Percentiles rank a stretch among this genome's conserved stretches.
Evolutionary conservation across 495 filamentous ascomycete species (phyloP).

Genomic region (Penicillium goetzii): DNA sequence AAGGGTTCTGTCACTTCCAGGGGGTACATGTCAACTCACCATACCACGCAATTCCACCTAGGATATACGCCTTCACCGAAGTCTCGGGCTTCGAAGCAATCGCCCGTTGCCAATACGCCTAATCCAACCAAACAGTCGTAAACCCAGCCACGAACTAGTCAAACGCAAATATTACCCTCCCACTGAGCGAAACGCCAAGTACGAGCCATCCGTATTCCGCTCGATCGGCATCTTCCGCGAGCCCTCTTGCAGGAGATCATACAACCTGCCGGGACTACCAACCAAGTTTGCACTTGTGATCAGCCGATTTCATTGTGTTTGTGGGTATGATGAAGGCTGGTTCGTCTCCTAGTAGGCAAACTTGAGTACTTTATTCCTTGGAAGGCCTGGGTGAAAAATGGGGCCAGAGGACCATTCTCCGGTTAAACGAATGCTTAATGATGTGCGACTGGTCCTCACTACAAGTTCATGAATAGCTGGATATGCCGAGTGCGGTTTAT

Average conservation of each 20-base stretch:
- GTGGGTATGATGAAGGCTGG: too few species aligned
- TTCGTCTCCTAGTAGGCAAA: too few species aligned
- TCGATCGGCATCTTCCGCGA: slow-evolving; percentile 48
- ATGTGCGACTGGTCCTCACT: too few species aligned
- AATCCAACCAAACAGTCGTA: slow-evolving; percentile 49
- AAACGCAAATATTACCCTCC: slow-evolving; percentile 46
- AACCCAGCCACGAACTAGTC: slow-evolving; percentile 40
- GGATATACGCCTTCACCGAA: slow-evolving; percentile 51
- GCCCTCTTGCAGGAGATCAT: slow-evolving; percentile 52
- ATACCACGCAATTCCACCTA: slow-evolving; percentile 55
- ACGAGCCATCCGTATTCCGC: slow-evolving; percentile 54
- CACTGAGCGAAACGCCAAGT: slow-evolving; percentile 55
- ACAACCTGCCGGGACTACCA: slow-evolving; percentile 49
- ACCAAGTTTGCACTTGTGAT: slow-evolving; percentile 48
- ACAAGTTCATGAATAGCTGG: too few species aligned
- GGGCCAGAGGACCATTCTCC: too few species aligned
- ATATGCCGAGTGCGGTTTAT: too few species aligned
- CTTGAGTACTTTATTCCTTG: too few species aligned
- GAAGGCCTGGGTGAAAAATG: too few species aligned
- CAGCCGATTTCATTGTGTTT: too few species aligned
- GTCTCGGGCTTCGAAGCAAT: slow-evolving; percentile 51
- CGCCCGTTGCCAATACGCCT: slow-evolving; percentile 54
- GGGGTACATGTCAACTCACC: slow-evolving; percentile 23
- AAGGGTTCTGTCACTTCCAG: background rate
- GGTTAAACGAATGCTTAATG: too few species aligned